Base-by-base conservation (phyloP, 176 grass and related monocot genomes). In the Cymbopogon citratus region DNA sequence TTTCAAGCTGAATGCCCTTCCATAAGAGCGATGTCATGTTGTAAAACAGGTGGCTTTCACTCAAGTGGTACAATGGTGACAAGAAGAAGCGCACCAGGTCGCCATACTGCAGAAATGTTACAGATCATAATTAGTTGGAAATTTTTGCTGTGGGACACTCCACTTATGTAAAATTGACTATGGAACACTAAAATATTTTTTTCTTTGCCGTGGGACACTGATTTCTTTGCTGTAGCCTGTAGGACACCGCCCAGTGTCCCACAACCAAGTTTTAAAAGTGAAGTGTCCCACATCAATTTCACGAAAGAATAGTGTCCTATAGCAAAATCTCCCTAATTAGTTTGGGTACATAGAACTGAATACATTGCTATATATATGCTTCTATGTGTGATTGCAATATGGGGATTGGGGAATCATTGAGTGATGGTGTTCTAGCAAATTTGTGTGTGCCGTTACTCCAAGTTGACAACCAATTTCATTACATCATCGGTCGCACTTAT, bases 21-120 rank as follows among this genome's bases (percentile, higher is more conserved):
- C 96, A 99, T n/a, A 99, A 72, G 2, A 95, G 91, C 54, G 96
- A 99, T 12, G 89, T 84, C 93, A 99, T 99, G 87, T 95, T 99
- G 96, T 90, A 95, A 73, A 99, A 90, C 27, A 99, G 72, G 80
- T 95, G 93, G 9, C 87, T 85, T 70, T 99, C 96, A 1, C 72
- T 91, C 63, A 84, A 63, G 35, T 99, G 96, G 89, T 95, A 99
- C 81, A 99, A 95, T 5, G 89, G 86, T 68, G 93, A 99, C 73
- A 99, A 64, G 40, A 99, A 91, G 82, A 99, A 99, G 26, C 96
- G 96, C 71, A 79, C 85, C 77, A 88, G 39, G 39, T 99, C 91
- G 5, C 77, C 70, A 15, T 93, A 85, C 96, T 98, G 92, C 73
- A 82, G 75, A n/a, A 86, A 87, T 59, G 19, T 48, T 78, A 33